Conservation (phyloP, 2,329 filamentous ascomycete genomes). For the Aspergillus ochraceoroseus region DNA sequence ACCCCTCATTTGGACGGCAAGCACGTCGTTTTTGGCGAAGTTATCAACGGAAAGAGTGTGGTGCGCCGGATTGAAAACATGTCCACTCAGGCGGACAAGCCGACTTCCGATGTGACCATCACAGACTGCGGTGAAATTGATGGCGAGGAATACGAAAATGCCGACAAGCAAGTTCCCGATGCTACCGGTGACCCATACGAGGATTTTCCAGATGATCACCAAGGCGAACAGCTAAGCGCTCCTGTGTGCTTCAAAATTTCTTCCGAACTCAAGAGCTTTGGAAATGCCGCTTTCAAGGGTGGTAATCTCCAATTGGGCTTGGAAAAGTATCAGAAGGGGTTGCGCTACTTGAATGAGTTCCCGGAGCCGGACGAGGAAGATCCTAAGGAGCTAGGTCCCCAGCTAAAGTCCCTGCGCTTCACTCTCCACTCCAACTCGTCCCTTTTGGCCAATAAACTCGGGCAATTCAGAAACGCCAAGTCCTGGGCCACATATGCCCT, state of each 20-base stretch:
- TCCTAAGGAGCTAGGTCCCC: conserved; percentile 59
- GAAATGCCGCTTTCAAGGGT: conserved; percentile 86
- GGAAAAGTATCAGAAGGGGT: conserved; percentile 89
- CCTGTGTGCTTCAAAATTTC: conserved; percentile 71
- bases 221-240: conserved; percentile 59
- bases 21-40: conserved; percentile 95
- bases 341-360: conserved; percentile 84
- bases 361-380: conserved; percentile 66
- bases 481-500: conserved; percentile 69
- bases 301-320: conserved; percentile 66
- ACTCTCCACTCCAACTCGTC: conserved; percentile 84
- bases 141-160: conserved; percentile 62
- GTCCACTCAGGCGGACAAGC: conserved; percentile 72
- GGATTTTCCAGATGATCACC: conserved; percentile 85
- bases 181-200: conserved; percentile 85
- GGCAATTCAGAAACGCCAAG: conserved; percentile 64
- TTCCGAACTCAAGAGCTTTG: conserved; percentile 79
- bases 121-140: conserved; percentile 80
- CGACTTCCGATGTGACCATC: conserved; percentile 66
- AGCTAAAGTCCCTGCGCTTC: conserved; percentile 72
- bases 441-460: conserved; percentile 76
- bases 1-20: conserved; percentile 93
- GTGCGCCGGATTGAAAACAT: conserved; percentile 87
- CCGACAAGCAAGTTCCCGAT: conserved; percentile 67
- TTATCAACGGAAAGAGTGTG: conserved; percentile 85